Evolutionary conservation across 1,284 basidiomycete genomes (phyloP), one percentile per base, ranked within the genome.

Genomic region (Baeospora myosura): DNA sequence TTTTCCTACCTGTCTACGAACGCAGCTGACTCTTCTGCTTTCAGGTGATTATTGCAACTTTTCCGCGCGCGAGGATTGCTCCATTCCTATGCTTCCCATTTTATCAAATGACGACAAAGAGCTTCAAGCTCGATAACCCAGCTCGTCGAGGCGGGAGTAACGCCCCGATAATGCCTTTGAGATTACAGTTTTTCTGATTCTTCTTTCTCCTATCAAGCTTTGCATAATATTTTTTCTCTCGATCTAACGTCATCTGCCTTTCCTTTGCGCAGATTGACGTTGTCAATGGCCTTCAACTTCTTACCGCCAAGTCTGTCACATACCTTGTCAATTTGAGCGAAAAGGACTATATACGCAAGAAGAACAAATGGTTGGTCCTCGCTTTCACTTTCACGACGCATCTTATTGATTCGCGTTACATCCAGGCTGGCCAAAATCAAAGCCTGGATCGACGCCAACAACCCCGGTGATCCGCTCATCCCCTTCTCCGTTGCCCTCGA

Each of bases 251-350:
- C 34, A 11, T 41, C 49, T 31, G 45, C 12, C 28, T 31, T 2
- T n/a, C n/a, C n/a, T n/a, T n/a, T n/a, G n/a, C n/a, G n/a, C 59
- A 98, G 95, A 86, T 98, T 55, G 95, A 98, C 57, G 82, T 95
- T 51, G 88, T 99, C 66, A 99, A 99, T 69, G 66, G 80, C 36
- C 80, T 98, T 40, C 78, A 82, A 54, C 81, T 99, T 18, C 76
- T 99, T 38, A 98, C 95, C 17, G 94, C 96, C 48, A 98, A 98
- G 63, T 90, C 95, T 33, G 92, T 98, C 52, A 97, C 89, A 43
- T 98, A 98, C 71, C 87, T 99, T 36, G 92, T 98, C 65, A 99
- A 99, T 68, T 70, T 99, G 41, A 93, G 89, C 48, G 95, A 98
- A 65, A 80, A 79, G 52, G 96, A 99, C 65, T 99, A 91, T 59